Conservation (phyloP, 225 moss, liverwort and hornwort species). For the Rhytidiadelphus loreus region DNA sequence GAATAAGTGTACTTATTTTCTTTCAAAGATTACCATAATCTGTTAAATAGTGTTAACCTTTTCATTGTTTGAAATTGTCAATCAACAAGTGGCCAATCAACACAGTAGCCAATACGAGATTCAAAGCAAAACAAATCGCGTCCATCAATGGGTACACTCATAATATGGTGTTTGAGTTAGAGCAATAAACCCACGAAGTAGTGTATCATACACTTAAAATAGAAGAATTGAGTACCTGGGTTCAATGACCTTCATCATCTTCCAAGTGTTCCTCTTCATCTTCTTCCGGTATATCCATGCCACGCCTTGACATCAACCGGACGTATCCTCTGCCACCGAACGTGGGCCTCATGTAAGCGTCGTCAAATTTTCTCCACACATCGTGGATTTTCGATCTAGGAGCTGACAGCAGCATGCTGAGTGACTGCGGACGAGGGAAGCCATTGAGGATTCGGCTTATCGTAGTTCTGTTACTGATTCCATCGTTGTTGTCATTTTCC, state of each 20-base stretch:
- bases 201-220: not conserved
- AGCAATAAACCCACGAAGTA: not conserved
- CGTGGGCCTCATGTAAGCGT: constrained; percentile 77
- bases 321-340: constrained; percentile 88
- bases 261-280: constrained; percentile 22
- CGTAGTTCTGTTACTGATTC: not conserved
- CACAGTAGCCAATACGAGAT: not conserved
- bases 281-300: constrained; percentile 36
- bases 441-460: constrained; percentile 13
- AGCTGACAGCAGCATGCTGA: constrained; percentile 54
- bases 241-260: constrained; percentile 10
- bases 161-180: not conserved
- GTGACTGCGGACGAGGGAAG: constrained; percentile 34
- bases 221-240: not conserved
- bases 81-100: not conserved
- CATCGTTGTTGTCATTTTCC: not conserved
- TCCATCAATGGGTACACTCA: too few species aligned
- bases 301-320: constrained; percentile 36
- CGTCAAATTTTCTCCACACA: constrained; percentile 77
- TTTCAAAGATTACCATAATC: not conserved
- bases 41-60: not conserved
- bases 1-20: not conserved
- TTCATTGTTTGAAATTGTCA: not conserved
- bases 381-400: constrained; percentile 75
- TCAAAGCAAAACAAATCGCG: not conserved